phyloP scores from a whole-genome alignment of 2,329 filamentous ascomycete species.

The Colletotrichum shisoi region DNA sequence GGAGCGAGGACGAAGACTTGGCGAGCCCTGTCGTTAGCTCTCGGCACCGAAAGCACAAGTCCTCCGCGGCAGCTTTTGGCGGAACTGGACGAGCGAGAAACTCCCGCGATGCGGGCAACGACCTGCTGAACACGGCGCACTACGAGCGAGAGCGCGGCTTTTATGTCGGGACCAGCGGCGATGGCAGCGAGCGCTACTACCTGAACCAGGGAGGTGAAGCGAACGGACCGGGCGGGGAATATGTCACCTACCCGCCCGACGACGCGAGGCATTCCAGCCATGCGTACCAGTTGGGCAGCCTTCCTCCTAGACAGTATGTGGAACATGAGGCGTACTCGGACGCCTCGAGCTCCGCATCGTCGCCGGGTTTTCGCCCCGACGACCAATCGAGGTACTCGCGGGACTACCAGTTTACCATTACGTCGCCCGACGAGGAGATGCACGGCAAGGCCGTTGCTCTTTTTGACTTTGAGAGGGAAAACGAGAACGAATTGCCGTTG shows the following conservation, averaged over 20 bases:
- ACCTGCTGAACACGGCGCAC: slow-evolving; percentile 57
- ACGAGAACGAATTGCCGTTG: slow-evolving; percentile 93
- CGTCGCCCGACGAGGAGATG: slow-evolving; percentile 95
- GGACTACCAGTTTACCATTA: slow-evolving; percentile 94
- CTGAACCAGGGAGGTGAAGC: slow-evolving; percentile 73
- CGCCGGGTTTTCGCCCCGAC: slow-evolving; percentile 64
- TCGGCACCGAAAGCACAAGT: slow-evolving; percentile 86
- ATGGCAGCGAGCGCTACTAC: slow-evolving; percentile 79
- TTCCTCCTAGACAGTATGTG: slow-evolving; percentile 56
- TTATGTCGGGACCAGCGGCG: slow-evolving; percentile 70
- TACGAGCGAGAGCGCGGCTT: slow-evolving; percentile 71
- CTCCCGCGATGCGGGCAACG: slow-evolving; percentile 48
- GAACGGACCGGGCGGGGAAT: slow-evolving; percentile 80
- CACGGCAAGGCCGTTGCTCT: slow-evolving; percentile 94
- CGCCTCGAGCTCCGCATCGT: slow-evolving; percentile 66
- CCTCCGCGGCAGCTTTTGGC: slow-evolving; percentile 61
- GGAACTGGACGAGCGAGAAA: slow-evolving; percentile 58
- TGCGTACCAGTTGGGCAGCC: slow-evolving; percentile 56
- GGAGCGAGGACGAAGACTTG: slow-evolving; percentile 94
- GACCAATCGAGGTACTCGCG: slow-evolving; percentile 84
- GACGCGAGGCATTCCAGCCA: slow-evolving; percentile 66
- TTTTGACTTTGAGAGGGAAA: slow-evolving; percentile 93
- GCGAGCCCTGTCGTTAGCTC: slow-evolving; percentile 89
- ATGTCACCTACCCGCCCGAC: slow-evolving; percentile 77
- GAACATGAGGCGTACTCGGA: slow-evolving; percentile 66